These are phyloP conservation scores for Chromosphaera perkinsii DNA, from an alignment of 208 protist species.

Conservation along the genomic window DNA sequence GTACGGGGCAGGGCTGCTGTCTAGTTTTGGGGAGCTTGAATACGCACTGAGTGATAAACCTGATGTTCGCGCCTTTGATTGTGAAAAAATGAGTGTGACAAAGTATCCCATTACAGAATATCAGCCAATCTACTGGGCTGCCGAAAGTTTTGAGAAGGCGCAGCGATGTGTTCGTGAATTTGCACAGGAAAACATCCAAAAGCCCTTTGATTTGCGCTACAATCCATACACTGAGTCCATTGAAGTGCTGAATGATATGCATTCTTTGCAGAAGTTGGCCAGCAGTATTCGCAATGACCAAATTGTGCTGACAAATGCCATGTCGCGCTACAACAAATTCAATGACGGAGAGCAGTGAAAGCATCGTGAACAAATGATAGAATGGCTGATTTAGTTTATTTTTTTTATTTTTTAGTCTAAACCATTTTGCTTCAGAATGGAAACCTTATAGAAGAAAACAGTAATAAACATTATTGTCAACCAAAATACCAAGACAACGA, in stretches of 20 bases:
- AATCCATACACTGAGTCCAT: slow-evolving; percentile 77
- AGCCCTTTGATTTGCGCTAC: slow-evolving; percentile 75
- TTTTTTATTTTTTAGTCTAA: too few relatives aligned
- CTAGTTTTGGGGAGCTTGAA: slow-evolving; percentile 79
- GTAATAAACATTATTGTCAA: too few relatives aligned
- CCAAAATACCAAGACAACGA: too few relatives aligned
- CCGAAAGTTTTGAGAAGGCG: slow-evolving; percentile 75
- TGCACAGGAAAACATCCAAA: slow-evolving; percentile 60
- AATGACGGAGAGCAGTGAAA: too few relatives aligned
- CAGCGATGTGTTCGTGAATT: slow-evolving; percentile 72
- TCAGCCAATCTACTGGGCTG: slow-evolving; percentile 86
- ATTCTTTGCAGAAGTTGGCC: background rate
- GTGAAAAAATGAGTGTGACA: slow-evolving; percentile 10
- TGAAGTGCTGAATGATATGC: slow-evolving; percentile 51
- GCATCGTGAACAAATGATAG: too few relatives aligned
- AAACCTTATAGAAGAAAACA: too few relatives aligned
- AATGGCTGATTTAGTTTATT: too few relatives aligned
- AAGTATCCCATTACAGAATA: slow-evolving; percentile 84
- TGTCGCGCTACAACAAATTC: too few relatives aligned
- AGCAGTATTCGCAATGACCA: background rate
- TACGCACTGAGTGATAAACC: slow-evolving; percentile 45
- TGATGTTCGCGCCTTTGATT: slow-evolving; percentile 65
- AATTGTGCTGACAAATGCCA: background rate
- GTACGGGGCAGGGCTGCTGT: slow-evolving; percentile 88
- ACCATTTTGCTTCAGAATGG: too few relatives aligned